These are phyloP conservation scores for Telfairia occidentalis DNA, from an alignment of 331 rosid genomes.

Conservation along the genomic window DNA sequence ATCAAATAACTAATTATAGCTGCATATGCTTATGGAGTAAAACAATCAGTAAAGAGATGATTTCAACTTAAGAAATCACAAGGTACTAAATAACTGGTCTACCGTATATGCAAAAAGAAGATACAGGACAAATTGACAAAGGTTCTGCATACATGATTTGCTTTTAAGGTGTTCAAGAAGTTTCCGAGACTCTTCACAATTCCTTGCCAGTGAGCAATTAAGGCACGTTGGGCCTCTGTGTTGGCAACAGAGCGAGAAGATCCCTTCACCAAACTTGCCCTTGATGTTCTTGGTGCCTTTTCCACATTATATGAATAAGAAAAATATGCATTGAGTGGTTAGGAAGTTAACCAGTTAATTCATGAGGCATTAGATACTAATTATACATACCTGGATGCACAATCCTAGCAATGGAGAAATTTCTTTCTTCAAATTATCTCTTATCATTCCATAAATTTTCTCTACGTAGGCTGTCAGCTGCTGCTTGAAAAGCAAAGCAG, in stretches of 20 bases:
- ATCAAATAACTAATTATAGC: background rate
- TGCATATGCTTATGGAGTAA: background rate
- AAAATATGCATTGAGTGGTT: background rate
- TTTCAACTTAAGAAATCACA: background rate
- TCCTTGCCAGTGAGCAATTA: conserved; percentile 98
- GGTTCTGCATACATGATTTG: conserved; percentile 59
- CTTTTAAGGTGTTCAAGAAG: conserved; percentile 69
- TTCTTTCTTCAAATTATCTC: conserved; percentile 88
- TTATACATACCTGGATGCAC: conserved; percentile 65
- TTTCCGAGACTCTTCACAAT: conserved; percentile 69
- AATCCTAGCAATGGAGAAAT: conserved; percentile 86
- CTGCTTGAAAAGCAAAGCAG: conserved; percentile 88
- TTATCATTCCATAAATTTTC: conserved; percentile 87
- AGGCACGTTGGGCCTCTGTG: conserved; percentile 85
- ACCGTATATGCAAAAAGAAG: background rate
- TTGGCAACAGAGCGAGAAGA: conserved; percentile 62
- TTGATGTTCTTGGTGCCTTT: conserved; percentile 92
- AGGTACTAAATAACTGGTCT: background rate
- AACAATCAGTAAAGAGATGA: background rate
- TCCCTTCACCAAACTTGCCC: conserved; percentile 82
- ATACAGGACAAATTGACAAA: conserved; percentile 15
- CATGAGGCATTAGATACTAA: background rate
- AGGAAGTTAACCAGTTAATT: background rate
- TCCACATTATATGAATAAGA: background rate
- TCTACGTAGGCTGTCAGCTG: conserved; percentile 98